Evolutionary conservation across 2,329 filamentous ascomycete genomes (phyloP).

Genomic region (Orbilia ellipsospora): DNA sequence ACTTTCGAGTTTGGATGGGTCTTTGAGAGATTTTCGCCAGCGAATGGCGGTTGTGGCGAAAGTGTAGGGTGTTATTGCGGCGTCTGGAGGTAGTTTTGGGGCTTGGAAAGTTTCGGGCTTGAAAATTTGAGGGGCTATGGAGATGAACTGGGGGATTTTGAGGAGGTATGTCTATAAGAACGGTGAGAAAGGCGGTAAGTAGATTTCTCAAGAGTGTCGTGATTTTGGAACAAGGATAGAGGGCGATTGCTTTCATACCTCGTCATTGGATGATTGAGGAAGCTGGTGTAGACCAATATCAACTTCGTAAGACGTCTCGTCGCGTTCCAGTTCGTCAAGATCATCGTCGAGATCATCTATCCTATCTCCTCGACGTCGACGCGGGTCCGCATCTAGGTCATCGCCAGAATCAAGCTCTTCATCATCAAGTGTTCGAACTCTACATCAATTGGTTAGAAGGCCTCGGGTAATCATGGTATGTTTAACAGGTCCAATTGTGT

Average conservation of each 20-base stretch:
- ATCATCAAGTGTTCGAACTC: constrained; percentile 28
- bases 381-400: constrained; percentile 36
- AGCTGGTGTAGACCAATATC: constrained; percentile 51
- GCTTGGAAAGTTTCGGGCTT: constrained; percentile 71
- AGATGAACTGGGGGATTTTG: constrained; percentile 73
- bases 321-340: constrained; percentile 42
- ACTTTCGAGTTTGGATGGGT: constrained; percentile 70
- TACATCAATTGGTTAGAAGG: constrained; percentile 19
- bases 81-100: constrained; percentile 61
- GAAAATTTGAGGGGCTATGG: constrained; percentile 72
- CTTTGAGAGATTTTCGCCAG: constrained; percentile 73
- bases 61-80: constrained; percentile 66
- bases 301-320: constrained; percentile 54
- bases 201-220: no score
- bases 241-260: constrained; percentile 3
- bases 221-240: not conserved
- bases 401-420: constrained; percentile 43
- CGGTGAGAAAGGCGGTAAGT: not conserved
- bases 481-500: not conserved
- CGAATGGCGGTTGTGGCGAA: constrained; percentile 74
- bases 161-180: constrained; percentile 70
- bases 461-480: not conserved
- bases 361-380: constrained; percentile 19
- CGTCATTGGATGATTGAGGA: constrained; percentile 41
- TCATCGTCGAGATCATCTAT: constrained; percentile 10